Percentiles rank a stretch among this genome's conserved stretches.
phyloP scores from a whole-genome alignment of 2,329 filamentous ascomycete genomes.

The Fusarium hostae region DNA sequence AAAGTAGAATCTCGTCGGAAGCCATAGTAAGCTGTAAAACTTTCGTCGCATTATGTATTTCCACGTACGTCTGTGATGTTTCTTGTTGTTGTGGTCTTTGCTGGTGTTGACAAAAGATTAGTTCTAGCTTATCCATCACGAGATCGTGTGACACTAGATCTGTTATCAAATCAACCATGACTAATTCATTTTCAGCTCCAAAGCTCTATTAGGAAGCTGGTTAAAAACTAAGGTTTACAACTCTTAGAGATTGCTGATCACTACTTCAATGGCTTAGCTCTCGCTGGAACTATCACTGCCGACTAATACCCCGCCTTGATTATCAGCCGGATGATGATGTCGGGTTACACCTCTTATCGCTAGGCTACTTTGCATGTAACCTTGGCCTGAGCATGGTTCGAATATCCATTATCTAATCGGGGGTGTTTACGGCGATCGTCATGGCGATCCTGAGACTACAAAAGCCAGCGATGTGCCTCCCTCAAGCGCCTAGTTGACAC shows the following conservation, averaged over 20 bases:
- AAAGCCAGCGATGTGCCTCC: neutral
- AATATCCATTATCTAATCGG: neutral
- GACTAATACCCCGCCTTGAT: constrained; percentile 13
- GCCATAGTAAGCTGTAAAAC: neutral
- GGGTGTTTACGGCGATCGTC: neutral
- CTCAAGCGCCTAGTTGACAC: no score
- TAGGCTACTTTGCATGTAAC: neutral
- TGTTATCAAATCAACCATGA: neutral
- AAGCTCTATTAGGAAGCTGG: constrained; percentile 26
- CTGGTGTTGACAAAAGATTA: no score
- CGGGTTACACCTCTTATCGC: neutral
- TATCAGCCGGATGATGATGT: neutral
- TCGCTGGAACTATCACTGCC: neutral
- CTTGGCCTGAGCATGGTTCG: neutral
- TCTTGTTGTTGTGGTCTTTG: no score
- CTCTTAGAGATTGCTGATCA: constrained; percentile 10
- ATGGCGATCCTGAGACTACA: neutral
- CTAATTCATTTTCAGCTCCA: neutral
- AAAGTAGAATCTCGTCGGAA: neutral
- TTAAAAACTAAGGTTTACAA: neutral
- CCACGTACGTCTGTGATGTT: no score
- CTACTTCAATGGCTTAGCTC: constrained; percentile 13
- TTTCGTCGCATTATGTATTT: no score
- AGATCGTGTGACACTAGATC: no score
- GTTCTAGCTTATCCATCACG: no score